A percentile compares a stretch with the other conserved stretches of the same genome.
These are phyloP conservation scores for Globisporangium cylindrosporum DNA, from an alignment of 352 stramenopile species.

Conservation along the genomic window DNA sequence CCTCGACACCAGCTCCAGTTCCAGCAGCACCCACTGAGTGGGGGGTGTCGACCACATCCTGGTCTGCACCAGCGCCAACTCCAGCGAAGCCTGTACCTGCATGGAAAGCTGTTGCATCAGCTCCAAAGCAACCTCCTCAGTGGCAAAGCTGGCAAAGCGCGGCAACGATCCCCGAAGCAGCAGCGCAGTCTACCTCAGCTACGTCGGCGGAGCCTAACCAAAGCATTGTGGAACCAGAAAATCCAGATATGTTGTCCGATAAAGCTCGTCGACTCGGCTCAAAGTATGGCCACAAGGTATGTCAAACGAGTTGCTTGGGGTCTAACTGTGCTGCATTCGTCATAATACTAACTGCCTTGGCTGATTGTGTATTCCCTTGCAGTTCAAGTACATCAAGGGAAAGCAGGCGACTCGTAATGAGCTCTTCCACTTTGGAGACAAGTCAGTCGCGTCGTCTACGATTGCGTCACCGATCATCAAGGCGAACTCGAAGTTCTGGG, in stretches of 20 bases:
- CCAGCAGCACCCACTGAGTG: conserved; percentile 7
- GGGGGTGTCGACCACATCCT: conserved; percentile 23
- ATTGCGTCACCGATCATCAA: conserved; percentile 44
- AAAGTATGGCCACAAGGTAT: conserved; percentile 71
- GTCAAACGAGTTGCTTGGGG: neutral
- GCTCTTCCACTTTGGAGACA: conserved; percentile 53
- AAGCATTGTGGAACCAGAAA: conserved; percentile 12
- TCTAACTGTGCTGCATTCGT: neutral
- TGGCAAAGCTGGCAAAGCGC: conserved; percentile 15
- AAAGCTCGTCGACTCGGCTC: conserved; percentile 65
- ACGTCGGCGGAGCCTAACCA: neutral
- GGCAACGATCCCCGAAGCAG: neutral
- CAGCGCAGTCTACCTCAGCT: conserved; percentile 1
- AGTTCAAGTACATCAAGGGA: conserved; percentile 78
- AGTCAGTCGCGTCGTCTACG: conserved; percentile 34
- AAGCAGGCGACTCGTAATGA: conserved; percentile 55
- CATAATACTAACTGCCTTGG: neutral
- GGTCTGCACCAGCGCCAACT: conserved; percentile 22
- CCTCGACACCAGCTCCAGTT: conserved; percentile 9
- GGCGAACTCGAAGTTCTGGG: conserved; percentile 60
- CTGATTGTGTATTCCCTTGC: neutral
- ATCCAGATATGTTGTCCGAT: conserved; percentile 42
- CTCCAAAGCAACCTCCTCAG: conserved; percentile 12
- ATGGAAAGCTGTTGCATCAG: conserved; percentile 17
- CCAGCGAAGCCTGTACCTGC: conserved; percentile 8